Conservation (phyloP, 1,139 yeast genomes). For the Kodamaea alishanica region DNA sequence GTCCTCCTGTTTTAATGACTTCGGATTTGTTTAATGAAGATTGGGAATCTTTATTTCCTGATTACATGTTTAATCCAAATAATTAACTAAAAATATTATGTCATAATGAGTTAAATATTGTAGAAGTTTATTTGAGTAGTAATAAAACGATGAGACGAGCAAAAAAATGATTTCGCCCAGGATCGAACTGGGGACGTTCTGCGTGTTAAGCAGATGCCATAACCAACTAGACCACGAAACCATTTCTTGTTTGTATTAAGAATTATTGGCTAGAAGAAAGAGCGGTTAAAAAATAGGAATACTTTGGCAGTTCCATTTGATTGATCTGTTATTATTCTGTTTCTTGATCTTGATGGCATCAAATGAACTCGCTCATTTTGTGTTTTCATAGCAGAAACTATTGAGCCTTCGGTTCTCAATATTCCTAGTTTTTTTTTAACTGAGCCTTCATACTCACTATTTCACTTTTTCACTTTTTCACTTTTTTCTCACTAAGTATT, state of each 20-base stretch:
- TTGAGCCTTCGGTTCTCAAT: too few species aligned
- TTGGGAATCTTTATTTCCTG: constrained; percentile 50
- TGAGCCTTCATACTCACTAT: too few species aligned
- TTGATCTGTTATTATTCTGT: too few species aligned
- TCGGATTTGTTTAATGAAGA: constrained; percentile 49
- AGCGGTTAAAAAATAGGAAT: too few species aligned
- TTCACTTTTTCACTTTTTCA: too few species aligned
- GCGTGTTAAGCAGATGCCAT: constrained; percentile 99
- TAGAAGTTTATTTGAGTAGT: not conserved
- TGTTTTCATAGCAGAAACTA: too few species aligned
- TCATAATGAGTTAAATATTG: not conserved
- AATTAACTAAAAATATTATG: constrained; percentile 4
- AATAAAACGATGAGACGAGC: not conserved
- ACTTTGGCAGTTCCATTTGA: too few species aligned
- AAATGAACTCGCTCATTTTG: too few species aligned
- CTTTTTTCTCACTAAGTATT: too few species aligned
- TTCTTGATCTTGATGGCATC: too few species aligned
- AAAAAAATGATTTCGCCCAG: constrained; percentile 87
- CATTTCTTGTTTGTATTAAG: constrained; percentile 14
- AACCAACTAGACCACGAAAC: constrained; percentile 93
- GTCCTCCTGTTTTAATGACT: constrained; percentile 53
- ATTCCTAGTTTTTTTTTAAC: too few species aligned
- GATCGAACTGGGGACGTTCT: constrained; percentile 99
- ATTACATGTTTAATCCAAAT: constrained; percentile 23
- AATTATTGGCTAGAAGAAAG: too few species aligned